phyloP scores from a whole-genome alignment of 2,329 filamentous ascomycete species.

The Colletotrichum chrysophilum region DNA sequence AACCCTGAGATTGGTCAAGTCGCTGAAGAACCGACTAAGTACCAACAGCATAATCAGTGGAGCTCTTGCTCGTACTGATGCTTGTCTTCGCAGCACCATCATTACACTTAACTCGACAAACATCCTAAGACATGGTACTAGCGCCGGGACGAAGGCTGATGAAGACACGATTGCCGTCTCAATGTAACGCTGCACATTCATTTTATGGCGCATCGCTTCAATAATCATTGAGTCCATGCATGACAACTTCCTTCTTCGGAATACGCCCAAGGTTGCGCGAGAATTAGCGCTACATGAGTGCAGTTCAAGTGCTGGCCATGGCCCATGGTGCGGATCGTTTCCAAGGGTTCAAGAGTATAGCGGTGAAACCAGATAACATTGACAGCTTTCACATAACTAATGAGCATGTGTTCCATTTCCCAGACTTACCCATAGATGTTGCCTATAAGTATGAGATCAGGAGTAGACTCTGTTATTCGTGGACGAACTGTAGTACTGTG shows the following conservation, averaged over 20 bases:
- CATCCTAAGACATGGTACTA: not conserved
- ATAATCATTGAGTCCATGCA: fast-evolving
- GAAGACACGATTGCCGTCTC: not conserved
- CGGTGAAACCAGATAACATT: not conserved
- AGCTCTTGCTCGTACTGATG: not conserved
- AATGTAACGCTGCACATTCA: not conserved
- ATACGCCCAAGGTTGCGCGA: not conserved
- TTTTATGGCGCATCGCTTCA: not conserved
- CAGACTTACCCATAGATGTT: not conserved
- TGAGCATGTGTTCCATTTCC: not conserved
- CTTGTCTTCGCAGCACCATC: not conserved
- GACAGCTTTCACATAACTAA: not conserved
- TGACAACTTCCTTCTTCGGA: not conserved
- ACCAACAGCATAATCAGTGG: not conserved
- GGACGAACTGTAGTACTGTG: too few relatives aligned
- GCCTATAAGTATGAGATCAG: not conserved
- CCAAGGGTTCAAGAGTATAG: not conserved
- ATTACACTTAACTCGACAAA: not conserved
- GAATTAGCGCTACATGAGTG: not conserved
- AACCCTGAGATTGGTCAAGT: not conserved
- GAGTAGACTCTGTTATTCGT: too few relatives aligned
- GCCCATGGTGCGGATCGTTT: too few relatives aligned
- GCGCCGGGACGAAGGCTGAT: not conserved
- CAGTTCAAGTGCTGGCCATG: too few relatives aligned
- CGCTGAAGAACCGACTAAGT: not conserved